Conservation (phyloP, 2,329 filamentous ascomycete species). For the Trichoderma harzianum region DNA sequence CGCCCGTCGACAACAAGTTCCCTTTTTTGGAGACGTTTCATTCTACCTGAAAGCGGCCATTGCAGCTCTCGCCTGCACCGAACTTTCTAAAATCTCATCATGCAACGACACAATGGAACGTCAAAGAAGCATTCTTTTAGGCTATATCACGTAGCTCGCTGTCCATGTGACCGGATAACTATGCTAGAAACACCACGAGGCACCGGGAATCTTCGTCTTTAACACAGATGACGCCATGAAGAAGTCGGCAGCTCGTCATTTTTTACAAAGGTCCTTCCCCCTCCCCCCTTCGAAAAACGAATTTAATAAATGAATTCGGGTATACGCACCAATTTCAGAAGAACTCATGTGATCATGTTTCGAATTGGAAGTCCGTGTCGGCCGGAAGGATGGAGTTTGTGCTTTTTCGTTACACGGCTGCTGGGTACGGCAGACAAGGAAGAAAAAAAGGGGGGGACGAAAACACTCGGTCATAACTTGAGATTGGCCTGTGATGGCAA, state of each 20-base stretch:
- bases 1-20: not conserved
- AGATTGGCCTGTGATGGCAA: not conserved
- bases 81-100: not conserved
- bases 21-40: not conserved
- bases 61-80: not conserved
- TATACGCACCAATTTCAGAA: not conserved
- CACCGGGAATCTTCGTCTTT: not conserved
- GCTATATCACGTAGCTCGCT: not conserved
- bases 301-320: not conserved
- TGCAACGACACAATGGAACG: not conserved
- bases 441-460: not conserved
- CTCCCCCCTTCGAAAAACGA: too few species aligned
- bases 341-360: slow-evolving; percentile 3
- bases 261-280: not conserved
- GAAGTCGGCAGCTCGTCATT: slow-evolving; percentile 9
- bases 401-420: slow-evolving; percentile 2
- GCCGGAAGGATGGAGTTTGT: not conserved
- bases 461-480: not conserved
- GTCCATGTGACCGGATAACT: not conserved
- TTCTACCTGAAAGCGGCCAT: not conserved
- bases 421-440: not conserved
- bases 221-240: slow-evolving; percentile 1
- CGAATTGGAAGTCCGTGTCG: not conserved
- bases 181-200: not conserved
- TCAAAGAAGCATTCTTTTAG: not conserved